Conservation (phyloP, 495 filamentous ascomycete species). For the Penicillium mononematosum region DNA sequence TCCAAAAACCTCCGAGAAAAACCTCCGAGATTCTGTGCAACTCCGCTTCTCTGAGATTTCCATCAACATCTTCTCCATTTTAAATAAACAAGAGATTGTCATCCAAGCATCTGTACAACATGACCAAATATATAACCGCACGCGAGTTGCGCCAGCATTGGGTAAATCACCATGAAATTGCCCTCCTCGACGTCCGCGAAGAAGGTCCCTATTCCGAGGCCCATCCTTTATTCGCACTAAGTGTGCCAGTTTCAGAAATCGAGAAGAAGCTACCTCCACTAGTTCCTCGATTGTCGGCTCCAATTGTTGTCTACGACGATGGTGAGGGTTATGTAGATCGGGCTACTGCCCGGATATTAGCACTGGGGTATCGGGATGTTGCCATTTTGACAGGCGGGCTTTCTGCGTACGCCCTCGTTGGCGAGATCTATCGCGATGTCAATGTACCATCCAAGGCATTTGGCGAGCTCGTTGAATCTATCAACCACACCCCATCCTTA, state of each 20-base stretch:
- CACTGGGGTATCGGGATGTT: slow-evolving; percentile 22
- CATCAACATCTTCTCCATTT: too few relatives aligned
- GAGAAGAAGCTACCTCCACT: slow-evolving; percentile 21
- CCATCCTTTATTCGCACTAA: slow-evolving; percentile 26
- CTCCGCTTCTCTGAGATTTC: neutral
- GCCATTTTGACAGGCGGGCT: slow-evolving; percentile 25
- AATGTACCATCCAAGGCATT: slow-evolving; percentile 32
- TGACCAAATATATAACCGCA: slow-evolving; percentile 18
- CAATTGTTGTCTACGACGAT: slow-evolving; percentile 26
- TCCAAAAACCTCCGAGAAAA: slow-evolving; percentile 15
- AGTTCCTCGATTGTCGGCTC: slow-evolving; percentile 17
- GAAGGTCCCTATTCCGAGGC: slow-evolving; percentile 26
- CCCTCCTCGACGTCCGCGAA: slow-evolving; percentile 28
- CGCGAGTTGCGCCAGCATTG: slow-evolving; percentile 19
- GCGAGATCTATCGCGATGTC: slow-evolving; percentile 32
- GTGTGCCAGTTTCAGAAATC: slow-evolving; percentile 27
- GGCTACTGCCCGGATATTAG: slow-evolving; percentile 15
- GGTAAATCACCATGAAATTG: slow-evolving; percentile 21
- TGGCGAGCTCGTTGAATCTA: slow-evolving; percentile 31
- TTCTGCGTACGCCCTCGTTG: slow-evolving; percentile 19
- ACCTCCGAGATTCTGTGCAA: slow-evolving; percentile 2
- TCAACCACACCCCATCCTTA: slow-evolving; percentile 29
- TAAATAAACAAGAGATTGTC: neutral
- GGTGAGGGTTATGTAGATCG: slow-evolving; percentile 23
- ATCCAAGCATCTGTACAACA: neutral